Evolutionary conservation across 2,329 filamentous ascomycete species (phyloP), one percentile per base, ranked within the genome.

Genomic region (Periconia sp.): DNA sequence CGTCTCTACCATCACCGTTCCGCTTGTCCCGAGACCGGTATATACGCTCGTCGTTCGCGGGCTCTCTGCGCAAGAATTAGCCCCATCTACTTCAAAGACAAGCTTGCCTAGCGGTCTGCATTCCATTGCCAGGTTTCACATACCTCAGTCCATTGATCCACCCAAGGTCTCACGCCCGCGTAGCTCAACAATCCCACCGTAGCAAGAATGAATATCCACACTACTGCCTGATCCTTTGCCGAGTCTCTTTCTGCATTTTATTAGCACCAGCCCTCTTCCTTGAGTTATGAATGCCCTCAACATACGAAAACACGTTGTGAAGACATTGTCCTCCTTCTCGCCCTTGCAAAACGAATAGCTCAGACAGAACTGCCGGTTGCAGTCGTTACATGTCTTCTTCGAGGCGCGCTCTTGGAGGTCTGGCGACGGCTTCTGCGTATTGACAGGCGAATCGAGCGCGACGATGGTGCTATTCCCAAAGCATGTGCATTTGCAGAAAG

Each of bases 401-500:
- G 55, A 54, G 16, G 68, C 65, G 32, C 65, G 63, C n/a, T 58
- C 53, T 21, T 52, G 49, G 13, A 66, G 52, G 37, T 59, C 36
- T 9, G 52, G 45, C 24, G 50, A 15, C 4, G 64, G 56, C 25
- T 65, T 64, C 25, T 61, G 54, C 13, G 55, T 39, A 23, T 55
- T 48, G 8, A 56, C 49, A 18, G 72, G 71, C 7, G 76, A 74
- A 48, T 83, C 77, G 43, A 87, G 79, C 13, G 83, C 79, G 52
- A 87, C 86, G 37, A 87, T 85, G 40, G 83, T 86, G 70, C 79
- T 83, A 63, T 87, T 86, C 36, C 77, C 77, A 69, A 82, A 83
- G 68, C 84, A 87, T 43, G 82, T 86, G 66, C 84, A 87, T 80
- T 87, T 87, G 78, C 84, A 87, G 70, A 86, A 87, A 45, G 83